These are phyloP conservation scores for Eucalyptus albens DNA, from an alignment of 345 rosid species.

Conservation along the genomic window DNA sequence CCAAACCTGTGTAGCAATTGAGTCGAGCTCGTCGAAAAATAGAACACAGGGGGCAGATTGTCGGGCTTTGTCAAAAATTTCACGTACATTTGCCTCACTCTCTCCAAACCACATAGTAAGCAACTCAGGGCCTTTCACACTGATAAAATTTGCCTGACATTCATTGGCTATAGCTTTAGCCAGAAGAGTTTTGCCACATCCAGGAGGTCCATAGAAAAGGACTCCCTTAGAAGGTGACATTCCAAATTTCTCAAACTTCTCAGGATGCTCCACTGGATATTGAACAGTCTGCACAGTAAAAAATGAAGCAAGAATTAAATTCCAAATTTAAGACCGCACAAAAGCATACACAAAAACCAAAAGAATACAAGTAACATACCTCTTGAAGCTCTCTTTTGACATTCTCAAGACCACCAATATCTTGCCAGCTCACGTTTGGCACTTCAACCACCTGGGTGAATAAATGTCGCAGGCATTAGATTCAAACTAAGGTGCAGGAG, in stretches of 20 bases:
- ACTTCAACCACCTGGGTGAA: slow-evolving; percentile 84
- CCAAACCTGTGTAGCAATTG: slow-evolving; percentile 85
- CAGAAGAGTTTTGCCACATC: slow-evolving; percentile 93
- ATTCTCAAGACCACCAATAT: slow-evolving; percentile 92
- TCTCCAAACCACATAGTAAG: slow-evolving; percentile 99
- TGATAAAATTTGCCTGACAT: slow-evolving; percentile 95
- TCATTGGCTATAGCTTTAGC: slow-evolving; percentile 98
- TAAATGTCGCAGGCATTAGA: not conserved
- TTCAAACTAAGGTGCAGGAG: not conserved
- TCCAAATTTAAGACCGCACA: not conserved
- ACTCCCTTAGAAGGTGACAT: slow-evolving; percentile 99
- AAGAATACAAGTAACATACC: slow-evolving; percentile 21
- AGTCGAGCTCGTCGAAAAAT: slow-evolving; percentile 92
- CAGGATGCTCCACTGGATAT: slow-evolving; percentile 98
- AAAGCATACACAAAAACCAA: not conserved
- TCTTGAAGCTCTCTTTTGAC: slow-evolving; percentile 95
- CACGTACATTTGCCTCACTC: slow-evolving; percentile 94
- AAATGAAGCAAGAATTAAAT: not conserved
- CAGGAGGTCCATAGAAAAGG: slow-evolving; percentile 95
- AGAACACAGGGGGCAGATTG: slow-evolving; percentile 93
- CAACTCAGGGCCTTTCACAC: slow-evolving; percentile 91
- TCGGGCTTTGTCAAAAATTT: slow-evolving; percentile 94
- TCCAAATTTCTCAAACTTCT: slow-evolving; percentile 92
- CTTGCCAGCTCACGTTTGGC: slow-evolving; percentile 85
- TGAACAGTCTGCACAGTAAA: slow-evolving; percentile 68